Evolutionary conservation across 306 rosid genomes (phyloP).

Genomic region (Quercus engelmannii): DNA sequence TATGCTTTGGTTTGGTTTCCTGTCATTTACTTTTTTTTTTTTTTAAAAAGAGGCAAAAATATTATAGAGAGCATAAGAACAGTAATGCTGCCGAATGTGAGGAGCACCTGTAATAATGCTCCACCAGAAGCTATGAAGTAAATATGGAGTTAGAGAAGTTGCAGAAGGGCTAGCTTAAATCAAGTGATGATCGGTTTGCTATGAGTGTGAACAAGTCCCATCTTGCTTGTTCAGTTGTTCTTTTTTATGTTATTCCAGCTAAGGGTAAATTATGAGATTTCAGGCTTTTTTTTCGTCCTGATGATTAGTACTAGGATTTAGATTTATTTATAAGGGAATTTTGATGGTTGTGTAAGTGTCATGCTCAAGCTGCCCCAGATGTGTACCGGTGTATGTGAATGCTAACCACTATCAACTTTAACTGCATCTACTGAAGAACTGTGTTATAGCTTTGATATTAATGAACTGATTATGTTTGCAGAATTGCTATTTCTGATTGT

Average conservation of each 20-base stretch:
- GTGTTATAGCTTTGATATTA: background rate
- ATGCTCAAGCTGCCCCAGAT: slow-evolving; percentile 4
- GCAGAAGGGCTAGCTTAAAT: slow-evolving; percentile 33
- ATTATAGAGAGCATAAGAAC: slow-evolving; percentile 18
- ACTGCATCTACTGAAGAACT: background rate
- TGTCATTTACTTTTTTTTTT: background rate
- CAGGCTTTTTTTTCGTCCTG: slow-evolving; percentile 68
- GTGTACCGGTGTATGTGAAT: slow-evolving; percentile 1
- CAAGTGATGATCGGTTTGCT: slow-evolving; percentile 35
- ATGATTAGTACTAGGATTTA: slow-evolving; percentile 29
- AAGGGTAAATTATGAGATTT: slow-evolving; percentile 31
- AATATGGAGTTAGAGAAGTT: slow-evolving; percentile 36
- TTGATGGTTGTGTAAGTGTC: slow-evolving; percentile 21
- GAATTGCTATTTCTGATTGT: background rate
- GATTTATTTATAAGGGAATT: slow-evolving; percentile 22
- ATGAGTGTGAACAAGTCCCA: slow-evolving; percentile 24
- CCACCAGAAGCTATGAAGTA: slow-evolving; percentile 19
- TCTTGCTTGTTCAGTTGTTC: slow-evolving; percentile 8
- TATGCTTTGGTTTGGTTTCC: slow-evolving; percentile 32
- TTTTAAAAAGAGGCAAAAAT: background rate
- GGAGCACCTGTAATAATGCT: slow-evolving; percentile 17
- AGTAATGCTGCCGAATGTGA: slow-evolving; percentile 21
- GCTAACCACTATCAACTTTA: background rate
- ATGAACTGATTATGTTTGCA: background rate
- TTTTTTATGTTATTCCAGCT: slow-evolving; percentile 16